Percentiles rank a stretch among this genome's conserved stretches.
phyloP scores from a whole-genome alignment of 441 rosid genomes.

The Melastoma candidum region DNA sequence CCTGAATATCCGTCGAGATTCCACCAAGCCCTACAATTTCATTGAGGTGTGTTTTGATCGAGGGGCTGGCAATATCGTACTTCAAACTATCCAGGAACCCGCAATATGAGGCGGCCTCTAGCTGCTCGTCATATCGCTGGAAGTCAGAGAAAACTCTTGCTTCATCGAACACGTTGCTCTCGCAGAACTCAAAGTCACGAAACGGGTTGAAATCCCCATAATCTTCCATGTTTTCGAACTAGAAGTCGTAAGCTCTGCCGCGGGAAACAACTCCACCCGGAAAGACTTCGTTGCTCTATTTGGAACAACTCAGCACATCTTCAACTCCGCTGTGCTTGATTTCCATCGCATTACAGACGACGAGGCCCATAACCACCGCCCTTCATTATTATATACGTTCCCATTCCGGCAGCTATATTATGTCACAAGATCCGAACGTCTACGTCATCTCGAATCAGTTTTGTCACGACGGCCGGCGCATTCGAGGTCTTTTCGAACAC shows the following conservation, averaged over 20 bases:
- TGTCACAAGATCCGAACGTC: too few relatives aligned
- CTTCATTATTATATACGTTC: not conserved
- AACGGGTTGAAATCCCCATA: too few relatives aligned
- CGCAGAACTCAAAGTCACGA: too few relatives aligned
- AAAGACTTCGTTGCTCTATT: constrained; percentile 6
- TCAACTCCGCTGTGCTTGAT: constrained; percentile 10
- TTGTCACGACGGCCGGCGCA: too few relatives aligned
- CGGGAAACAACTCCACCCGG: constrained; percentile 3
- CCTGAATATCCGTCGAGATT: constrained; percentile 13
- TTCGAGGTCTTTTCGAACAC: too few relatives aligned
- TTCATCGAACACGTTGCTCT: too few relatives aligned
- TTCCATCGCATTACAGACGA: not conserved
- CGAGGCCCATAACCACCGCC: too few relatives aligned
- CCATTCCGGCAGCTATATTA: too few relatives aligned
- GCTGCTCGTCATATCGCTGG: constrained; percentile 6
- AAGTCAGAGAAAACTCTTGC: too few relatives aligned
- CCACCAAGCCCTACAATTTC: constrained; percentile 17
- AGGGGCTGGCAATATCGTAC: constrained; percentile 22
- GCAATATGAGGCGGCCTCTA: constrained; percentile 7
- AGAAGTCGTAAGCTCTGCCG: not conserved
- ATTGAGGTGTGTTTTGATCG: constrained; percentile 19
- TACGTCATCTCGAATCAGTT: too few relatives aligned
- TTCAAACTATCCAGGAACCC: constrained; percentile 19
- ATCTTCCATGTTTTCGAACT: constrained; percentile 6
- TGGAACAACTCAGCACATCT: constrained; percentile 17